Base-by-base conservation (phyloP, 2,329 filamentous ascomycete species). In the Sporothrix globosa region DNA sequence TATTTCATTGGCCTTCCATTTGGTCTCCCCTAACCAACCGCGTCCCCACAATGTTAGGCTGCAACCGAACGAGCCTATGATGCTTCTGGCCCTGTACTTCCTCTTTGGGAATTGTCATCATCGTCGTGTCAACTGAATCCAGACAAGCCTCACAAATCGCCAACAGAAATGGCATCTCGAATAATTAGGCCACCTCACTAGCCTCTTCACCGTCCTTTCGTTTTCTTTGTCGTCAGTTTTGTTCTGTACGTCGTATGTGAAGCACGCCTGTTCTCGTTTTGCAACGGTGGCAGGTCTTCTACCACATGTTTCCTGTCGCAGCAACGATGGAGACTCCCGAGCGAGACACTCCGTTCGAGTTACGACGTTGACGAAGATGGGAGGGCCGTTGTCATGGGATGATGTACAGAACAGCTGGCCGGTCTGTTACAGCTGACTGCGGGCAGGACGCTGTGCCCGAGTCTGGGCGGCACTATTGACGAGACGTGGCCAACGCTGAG, bases 41-140 rank as follows among this genome's bases (percentile, higher is more conserved):
- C 54, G 41, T 60, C 30, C 41, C 41, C 5, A 4, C 30, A 21
- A 4, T 19, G 30, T 10, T 60, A 11, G 54, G 19, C 19, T n/a
- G 7, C 2, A 39, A 54, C 39, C 53, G n/a, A 30, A 9, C 7
- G 27, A 6, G 19, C 34, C 34, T 34, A 10, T 21, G 56, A 34
- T 56, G 27, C 30, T 34, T 56, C 53, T 34, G 14, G 30, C 53
- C 17, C 17, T 56, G 3, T 11, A 41, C 4, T 17, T 41, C 2
- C 56, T 60, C 34, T 4, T 60, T 41, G 44, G 19, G 56, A 34
- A 60, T 1, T 14, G 21, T 5, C 41, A 4, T 48, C 13, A 39
- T 63, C n/a, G 46, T 13, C 39, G 46, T 63, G 60, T 34, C 34
- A 63, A 41, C 60, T 63, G 60, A 48, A 48, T 19, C 21, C n/a